phyloP scores from a whole-genome alignment of 2,329 filamentous ascomycete genomes.

The Aureobasidium leucospermi region DNA sequence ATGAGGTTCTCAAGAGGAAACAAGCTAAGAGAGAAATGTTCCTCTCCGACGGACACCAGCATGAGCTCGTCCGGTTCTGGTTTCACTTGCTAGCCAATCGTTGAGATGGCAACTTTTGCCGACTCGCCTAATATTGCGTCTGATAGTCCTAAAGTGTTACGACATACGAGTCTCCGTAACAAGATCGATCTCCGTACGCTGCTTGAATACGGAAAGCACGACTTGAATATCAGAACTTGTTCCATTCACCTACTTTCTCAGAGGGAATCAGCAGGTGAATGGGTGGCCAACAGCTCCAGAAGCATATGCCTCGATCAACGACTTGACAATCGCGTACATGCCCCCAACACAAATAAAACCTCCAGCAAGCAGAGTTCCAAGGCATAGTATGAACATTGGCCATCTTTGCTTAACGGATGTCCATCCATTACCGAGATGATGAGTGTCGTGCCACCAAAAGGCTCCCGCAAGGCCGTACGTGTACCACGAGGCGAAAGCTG shows the following conservation, averaged over 20 bases:
- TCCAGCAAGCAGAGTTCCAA: conserved; percentile 36
- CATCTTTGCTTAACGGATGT: not conserved
- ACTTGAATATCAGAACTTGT: no score
- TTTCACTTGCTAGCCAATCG: conserved; percentile 11
- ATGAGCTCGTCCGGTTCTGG: conserved; percentile 6
- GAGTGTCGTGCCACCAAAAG: conserved; percentile 47
- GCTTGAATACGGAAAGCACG: no score
- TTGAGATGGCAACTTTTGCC: not conserved
- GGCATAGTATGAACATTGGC: conserved; percentile 26
- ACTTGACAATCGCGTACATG: conserved; percentile 42
- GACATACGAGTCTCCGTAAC: no score
- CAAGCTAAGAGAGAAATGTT: conserved; percentile 6
- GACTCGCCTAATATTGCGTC: not conserved
- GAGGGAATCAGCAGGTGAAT: conserved; percentile 21
- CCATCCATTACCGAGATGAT: conserved; percentile 17
- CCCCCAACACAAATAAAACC: conserved; percentile 44
- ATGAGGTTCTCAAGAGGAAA: conserved; percentile 6
- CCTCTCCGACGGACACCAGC: not conserved
- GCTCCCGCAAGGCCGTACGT: conserved; percentile 43
- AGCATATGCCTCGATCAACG: conserved; percentile 29
- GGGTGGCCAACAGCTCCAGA: conserved; percentile 23
- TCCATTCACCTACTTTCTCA: not conserved
- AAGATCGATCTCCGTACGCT: no score
- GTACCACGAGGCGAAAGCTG: conserved; percentile 48
- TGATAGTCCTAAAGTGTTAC: no score